phyloP scores from a whole-genome alignment of 2,329 filamentous ascomycete species.

The Ophiostoma perfectum region DNA sequence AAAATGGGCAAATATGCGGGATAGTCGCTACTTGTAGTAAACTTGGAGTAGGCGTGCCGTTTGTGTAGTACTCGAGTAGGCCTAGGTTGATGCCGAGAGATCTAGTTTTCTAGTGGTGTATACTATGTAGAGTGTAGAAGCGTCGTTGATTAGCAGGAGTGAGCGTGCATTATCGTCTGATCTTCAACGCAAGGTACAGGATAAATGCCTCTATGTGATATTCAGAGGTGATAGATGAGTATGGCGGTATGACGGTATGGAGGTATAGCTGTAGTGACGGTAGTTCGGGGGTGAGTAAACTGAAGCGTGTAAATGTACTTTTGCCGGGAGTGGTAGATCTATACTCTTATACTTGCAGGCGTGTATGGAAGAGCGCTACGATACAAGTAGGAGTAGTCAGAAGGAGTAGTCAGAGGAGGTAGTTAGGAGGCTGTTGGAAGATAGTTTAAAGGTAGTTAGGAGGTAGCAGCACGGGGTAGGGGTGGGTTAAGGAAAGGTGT shows the following conservation, averaged over 20 bases:
- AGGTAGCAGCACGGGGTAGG: background rate
- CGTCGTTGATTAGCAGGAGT: background rate
- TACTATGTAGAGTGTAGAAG: background rate
- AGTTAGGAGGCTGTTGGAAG: too few relatives aligned
- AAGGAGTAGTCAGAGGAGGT: background rate
- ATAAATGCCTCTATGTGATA: constrained; percentile 17
- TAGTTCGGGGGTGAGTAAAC: background rate
- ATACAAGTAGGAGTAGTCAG: background rate
- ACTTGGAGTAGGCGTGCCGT: too few relatives aligned
- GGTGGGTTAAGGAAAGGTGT: background rate
- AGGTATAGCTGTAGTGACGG: background rate
- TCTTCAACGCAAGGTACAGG: constrained; percentile 37
- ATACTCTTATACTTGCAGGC: constrained; percentile 5
- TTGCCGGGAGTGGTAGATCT: constrained; percentile 11
- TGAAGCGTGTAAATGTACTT: constrained; percentile 10
- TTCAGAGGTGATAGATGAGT: background rate
- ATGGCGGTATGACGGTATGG: background rate
- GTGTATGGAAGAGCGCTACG: background rate
- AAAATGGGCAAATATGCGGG: constrained; percentile 1
- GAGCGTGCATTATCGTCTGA: constrained; percentile 42
- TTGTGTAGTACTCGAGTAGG: background rate
- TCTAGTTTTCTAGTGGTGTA: constrained; percentile 25
- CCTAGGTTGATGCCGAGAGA: constrained; percentile 28
- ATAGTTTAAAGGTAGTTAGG: too few relatives aligned
- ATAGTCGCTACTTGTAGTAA: background rate